These are phyloP conservation scores for Aspergillus luchuensis DNA, from an alignment of 2,329 filamentous ascomycete species.

Conservation along the genomic window DNA sequence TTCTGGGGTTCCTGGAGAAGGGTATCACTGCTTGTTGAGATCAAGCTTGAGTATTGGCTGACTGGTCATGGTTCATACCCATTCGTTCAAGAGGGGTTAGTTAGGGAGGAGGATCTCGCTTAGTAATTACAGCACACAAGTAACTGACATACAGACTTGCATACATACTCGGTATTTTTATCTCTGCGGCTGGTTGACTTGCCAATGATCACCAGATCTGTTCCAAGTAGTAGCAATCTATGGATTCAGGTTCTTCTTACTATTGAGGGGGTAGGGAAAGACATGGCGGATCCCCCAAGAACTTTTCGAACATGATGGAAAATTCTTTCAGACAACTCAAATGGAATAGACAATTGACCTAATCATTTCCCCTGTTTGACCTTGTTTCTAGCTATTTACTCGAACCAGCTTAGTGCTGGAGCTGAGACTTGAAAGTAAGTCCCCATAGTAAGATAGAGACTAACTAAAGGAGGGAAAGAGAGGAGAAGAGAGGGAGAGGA, in stretches of 20 bases:
- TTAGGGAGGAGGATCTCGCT: too few relatives aligned
- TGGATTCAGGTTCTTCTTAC: too few relatives aligned
- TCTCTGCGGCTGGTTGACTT: not conserved
- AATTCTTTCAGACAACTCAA: not conserved
- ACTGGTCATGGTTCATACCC: too few relatives aligned
- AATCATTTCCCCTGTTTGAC: constrained; percentile 7
- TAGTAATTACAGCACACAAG: too few relatives aligned
- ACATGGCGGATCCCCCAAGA: not conserved
- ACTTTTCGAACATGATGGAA: not conserved
- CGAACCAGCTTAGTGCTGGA: constrained; percentile 1
- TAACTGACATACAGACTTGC: too few relatives aligned
- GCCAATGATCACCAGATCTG: not conserved
- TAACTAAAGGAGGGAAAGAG: too few relatives aligned
- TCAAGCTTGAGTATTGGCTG: too few relatives aligned
- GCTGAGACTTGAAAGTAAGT: constrained; percentile 5
- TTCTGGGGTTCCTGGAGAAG: too few relatives aligned
- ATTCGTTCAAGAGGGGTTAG: too few relatives aligned
- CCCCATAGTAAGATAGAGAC: not conserved
- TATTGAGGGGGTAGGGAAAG: not conserved
- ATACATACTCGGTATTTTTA: not conserved
- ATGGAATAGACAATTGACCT: not conserved
- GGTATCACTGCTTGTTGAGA: too few relatives aligned
- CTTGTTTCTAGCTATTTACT: constrained; percentile 11
- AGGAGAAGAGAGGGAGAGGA: too few relatives aligned
- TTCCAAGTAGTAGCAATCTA: too few relatives aligned